Base-by-base conservation (phyloP, 2,329 filamentous ascomycete genomes). In the Xylariaceae sp. region DNA sequence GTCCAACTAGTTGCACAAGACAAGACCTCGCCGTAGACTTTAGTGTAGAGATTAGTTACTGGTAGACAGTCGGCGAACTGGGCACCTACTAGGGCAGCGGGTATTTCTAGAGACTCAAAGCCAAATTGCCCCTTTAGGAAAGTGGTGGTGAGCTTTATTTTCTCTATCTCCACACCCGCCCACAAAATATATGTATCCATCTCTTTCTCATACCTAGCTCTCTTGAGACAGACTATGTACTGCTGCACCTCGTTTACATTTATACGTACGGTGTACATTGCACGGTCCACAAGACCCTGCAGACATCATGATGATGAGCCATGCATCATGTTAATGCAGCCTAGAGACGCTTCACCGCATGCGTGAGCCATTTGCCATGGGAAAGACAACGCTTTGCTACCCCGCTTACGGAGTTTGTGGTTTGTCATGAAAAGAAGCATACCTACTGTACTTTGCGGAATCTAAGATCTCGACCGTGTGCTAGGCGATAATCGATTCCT, bases 291-390 rank as follows among this genome's bases (percentile, higher is more conserved):
- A 45, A 47, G 48, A 56, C 56, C 54, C 48, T 62, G 45, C 59
- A 64, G 41, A 49, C 52, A 48, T 56, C 41, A 56, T 61, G 29
- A 61, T 66, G 65, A 61, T 57, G 61, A 53, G 62, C 54, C 40
- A 43, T 61, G 56, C 60, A 40, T 63, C 50, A 51, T 28, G 45
- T 50, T 55, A 36, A 67, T 65, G 60, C 63, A 64, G 62, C 45
- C 56, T 51, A 67, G 62, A 62, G 51, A 60, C 55, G 48, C 58
- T 50, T 60, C 63, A 65, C 61, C 62, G 63, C 61, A 53, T 62
- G 49, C 47, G 39, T 33, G 37, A 16, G 33, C 40, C 39, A 41
- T 51, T 48, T 39, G 9, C 34, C 33, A 21, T 31, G 6, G 23
- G 44, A 37, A 23, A 28, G 33, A 48, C n/a, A 24, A 46, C 36